phyloP scores from a whole-genome alignment of 306 rosid genomes.

The Coriaria nepalensis region DNA sequence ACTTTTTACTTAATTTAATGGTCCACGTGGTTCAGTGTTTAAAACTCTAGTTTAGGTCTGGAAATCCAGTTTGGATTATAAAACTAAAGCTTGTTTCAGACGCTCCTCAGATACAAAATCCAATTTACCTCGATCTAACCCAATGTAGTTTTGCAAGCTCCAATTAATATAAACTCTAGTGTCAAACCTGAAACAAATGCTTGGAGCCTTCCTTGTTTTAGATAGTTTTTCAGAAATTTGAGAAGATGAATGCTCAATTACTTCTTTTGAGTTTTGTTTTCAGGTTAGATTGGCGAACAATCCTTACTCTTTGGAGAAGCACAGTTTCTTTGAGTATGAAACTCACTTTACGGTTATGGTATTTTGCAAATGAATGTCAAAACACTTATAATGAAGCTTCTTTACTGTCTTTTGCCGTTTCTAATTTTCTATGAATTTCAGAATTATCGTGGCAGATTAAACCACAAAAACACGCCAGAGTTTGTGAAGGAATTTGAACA shows the following conservation, averaged over 20 bases:
- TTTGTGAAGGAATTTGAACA: slow-evolving; percentile 86
- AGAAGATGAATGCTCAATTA: slow-evolving; percentile 8
- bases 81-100: too few species aligned
- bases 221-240: slow-evolving; percentile 6
- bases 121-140: too few species aligned
- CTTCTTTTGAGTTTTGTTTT: slow-evolving; percentile 14
- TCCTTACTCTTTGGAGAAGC: slow-evolving; percentile 62
- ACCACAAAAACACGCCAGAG: slow-evolving; percentile 47
- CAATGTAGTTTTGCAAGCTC: too few species aligned
- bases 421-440: slow-evolving; percentile 19
- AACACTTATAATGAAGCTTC: slow-evolving; percentile 1
- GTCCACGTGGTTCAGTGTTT: too few species aligned
- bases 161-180: too few species aligned
- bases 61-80: too few species aligned
- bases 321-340: slow-evolving; percentile 82
- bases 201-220: neutral
- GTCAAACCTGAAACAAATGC: too few species aligned
- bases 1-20: too few species aligned
- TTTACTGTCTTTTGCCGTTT: slow-evolving; percentile 2
- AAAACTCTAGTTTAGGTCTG: too few species aligned
- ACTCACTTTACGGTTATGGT: slow-evolving; percentile 99
- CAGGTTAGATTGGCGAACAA: slow-evolving; percentile 94
- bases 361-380: slow-evolving; percentile 18
- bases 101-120: too few species aligned
- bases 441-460: slow-evolving; percentile 78